These are phyloP conservation scores for Immersiella caudata DNA, from an alignment of 495 filamentous ascomycete genomes.

Conservation along the genomic window DNA sequence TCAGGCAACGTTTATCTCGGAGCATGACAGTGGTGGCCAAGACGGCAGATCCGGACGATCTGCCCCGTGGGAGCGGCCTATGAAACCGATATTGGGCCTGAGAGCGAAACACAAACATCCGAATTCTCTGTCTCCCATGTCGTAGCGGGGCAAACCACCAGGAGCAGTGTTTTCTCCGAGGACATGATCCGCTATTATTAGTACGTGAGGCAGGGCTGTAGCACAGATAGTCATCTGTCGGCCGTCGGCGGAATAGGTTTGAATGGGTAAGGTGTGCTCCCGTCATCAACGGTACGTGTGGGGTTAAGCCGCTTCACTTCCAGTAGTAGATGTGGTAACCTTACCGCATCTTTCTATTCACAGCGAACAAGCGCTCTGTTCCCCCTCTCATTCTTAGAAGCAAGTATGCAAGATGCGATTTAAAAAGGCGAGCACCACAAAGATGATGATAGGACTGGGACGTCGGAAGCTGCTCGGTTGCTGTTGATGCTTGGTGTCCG, in stretches of 20 bases:
- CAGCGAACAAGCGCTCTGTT: neutral
- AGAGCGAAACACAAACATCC: neutral
- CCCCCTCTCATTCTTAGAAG: neutral
- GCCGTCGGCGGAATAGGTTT: neutral
- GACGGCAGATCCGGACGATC: neutral
- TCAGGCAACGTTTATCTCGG: neutral
- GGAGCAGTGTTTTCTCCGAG: neutral
- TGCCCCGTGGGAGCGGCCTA: neutral
- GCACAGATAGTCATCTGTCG: neutral
- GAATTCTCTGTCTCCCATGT: neutral
- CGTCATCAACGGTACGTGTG: neutral
- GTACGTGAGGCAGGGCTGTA: neutral
- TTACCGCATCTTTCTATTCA: neutral
- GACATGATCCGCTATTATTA: neutral
- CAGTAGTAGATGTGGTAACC: neutral
- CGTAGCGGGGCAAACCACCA: neutral
- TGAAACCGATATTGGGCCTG: neutral
- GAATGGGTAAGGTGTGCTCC: neutral
- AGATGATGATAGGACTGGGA: neutral
- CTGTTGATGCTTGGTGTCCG: neutral
- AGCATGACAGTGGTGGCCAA: neutral
- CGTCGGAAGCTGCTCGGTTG: no score
- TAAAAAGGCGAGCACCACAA: neutral
- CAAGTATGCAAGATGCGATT: neutral
- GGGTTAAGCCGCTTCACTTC: neutral